Evolutionary conservation across 176 grass and related monocot species (phyloP).

Genomic region (Paspalum vaginatum): DNA sequence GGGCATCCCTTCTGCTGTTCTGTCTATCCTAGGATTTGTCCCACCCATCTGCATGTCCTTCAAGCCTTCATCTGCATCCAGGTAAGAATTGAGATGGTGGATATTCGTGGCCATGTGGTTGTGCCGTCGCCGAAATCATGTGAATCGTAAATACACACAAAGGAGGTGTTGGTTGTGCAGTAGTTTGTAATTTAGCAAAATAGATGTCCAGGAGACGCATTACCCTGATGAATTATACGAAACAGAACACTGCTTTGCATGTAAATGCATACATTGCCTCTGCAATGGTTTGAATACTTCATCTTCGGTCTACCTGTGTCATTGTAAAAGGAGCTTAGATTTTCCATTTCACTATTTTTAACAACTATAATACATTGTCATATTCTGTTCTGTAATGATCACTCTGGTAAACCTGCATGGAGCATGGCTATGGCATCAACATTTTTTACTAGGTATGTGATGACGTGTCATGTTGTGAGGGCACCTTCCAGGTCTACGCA

Average conservation of each 20-base stretch:
- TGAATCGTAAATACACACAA: conserved; percentile 29
- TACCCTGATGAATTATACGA: background rate
- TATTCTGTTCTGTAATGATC: too few species aligned
- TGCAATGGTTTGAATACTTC: background rate
- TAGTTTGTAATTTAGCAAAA: background rate
- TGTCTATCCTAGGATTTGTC: conserved; percentile 41
- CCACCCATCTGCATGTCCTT: conserved; percentile 59
- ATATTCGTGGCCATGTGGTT: background rate
- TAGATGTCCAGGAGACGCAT: background rate
- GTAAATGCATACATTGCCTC: background rate
- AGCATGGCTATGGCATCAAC: too few species aligned
- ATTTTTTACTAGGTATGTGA: too few species aligned
- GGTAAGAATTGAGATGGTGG: conserved; percentile 24
- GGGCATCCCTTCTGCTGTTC: conserved; percentile 54
- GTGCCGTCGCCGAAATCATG: background rate
- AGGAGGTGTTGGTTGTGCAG: too few species aligned
- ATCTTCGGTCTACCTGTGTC: too few species aligned
- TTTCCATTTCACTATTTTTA: too few species aligned
- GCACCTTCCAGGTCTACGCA: too few species aligned
- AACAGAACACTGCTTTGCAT: background rate
- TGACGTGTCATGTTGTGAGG: too few species aligned
- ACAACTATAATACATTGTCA: too few species aligned
- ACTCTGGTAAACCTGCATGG: too few species aligned
- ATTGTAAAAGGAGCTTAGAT: too few species aligned
- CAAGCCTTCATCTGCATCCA: conserved; percentile 37